Conservation (phyloP, 2,329 filamentous ascomycete genomes). For the Beauveria asiatica region DNA sequence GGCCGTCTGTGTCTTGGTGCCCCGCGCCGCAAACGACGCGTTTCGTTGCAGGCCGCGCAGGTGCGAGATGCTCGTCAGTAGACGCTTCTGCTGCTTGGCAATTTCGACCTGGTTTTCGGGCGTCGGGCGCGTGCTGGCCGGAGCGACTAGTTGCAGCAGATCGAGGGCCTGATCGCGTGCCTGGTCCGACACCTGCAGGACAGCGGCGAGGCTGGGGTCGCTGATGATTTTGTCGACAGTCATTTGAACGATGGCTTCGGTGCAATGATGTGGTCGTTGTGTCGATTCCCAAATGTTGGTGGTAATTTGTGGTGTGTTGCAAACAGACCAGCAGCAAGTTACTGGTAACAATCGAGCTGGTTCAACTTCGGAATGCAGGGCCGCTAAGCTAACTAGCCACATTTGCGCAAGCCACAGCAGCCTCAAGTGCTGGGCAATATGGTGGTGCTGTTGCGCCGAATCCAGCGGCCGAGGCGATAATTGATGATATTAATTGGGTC, state of each 20-base stretch:
- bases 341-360: neutral
- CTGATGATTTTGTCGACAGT: constrained; percentile 31
- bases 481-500: neutral
- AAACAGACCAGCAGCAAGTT: neutral
- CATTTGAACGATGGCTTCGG: constrained; percentile 19
- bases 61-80: constrained; percentile 70
- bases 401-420: neutral
- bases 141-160: constrained; percentile 48
- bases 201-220: constrained; percentile 49
- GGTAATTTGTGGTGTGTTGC: neutral
- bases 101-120: constrained; percentile 48
- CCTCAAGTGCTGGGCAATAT: neutral
- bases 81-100: constrained; percentile 68
- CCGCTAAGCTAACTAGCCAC: neutral
- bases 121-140: constrained; percentile 34
- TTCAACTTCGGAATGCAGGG: neutral
- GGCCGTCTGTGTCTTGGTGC: constrained; percentile 78
- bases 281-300: neutral
- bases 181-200: constrained; percentile 63
- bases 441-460: neutral
- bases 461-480: neutral
- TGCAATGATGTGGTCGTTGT: neutral
- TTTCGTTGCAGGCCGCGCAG: constrained; percentile 76
- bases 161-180: constrained; percentile 63
- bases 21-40: constrained; percentile 70